Evolutionary conservation across 306 rosid genomes (phyloP).

Genomic region (Rosa rugosa): DNA sequence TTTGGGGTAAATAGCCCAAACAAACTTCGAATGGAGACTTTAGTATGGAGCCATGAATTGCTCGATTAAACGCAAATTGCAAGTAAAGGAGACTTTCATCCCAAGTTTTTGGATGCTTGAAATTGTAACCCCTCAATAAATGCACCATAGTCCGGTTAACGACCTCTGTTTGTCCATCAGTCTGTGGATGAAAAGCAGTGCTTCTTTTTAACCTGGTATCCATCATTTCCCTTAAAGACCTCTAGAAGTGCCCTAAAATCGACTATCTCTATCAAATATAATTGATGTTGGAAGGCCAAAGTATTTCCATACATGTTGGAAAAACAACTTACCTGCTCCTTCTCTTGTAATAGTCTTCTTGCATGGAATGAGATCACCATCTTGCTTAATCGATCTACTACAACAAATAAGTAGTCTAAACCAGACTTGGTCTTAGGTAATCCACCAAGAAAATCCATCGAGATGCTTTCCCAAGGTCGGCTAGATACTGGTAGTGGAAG

Average conservation of each 20-base stretch:
- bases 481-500: slow-evolving; percentile 3
- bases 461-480: slow-evolving; percentile 15
- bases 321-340: background rate
- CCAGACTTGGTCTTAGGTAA: background rate
- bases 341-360: background rate
- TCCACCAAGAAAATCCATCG: background rate
- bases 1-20: slow-evolving; percentile 1
- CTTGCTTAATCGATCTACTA: slow-evolving; percentile 2
- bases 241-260: background rate
- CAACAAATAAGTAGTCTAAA: background rate
- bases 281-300: background rate
- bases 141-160: background rate
- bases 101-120: background rate
- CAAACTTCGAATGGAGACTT: slow-evolving; percentile 1
- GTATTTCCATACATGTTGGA: background rate
- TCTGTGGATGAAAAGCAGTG: background rate
- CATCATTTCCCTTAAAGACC: background rate
- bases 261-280: background rate
- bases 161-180: background rate
- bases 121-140: background rate
- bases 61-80: background rate
- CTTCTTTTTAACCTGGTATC: background rate
- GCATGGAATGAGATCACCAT: slow-evolving; percentile 7
- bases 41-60: background rate
- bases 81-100: slow-evolving; percentile 6